phyloP scores from a whole-genome alignment of 2,329 filamentous ascomycete genomes.

The Ceratocystis diversiconidia region DNA sequence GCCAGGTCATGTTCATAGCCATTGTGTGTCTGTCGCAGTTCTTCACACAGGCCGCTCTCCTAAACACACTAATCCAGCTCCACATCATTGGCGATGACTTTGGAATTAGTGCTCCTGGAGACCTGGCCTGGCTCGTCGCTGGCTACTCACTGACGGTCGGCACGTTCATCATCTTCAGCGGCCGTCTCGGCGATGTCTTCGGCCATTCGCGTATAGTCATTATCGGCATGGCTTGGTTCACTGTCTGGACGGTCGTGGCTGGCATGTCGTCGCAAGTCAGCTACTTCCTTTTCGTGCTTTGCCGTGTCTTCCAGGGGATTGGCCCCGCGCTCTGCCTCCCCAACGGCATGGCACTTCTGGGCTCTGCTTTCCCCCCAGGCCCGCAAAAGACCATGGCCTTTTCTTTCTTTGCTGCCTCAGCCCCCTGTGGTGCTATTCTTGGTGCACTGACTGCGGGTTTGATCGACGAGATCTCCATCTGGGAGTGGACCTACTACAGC shows the following conservation, averaged over 20 bases:
- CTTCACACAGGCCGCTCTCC: conserved; percentile 26
- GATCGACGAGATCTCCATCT: conserved; percentile 30
- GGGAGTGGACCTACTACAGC: conserved; percentile 36
- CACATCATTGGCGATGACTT: conserved; percentile 28
- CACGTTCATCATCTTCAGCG: conserved; percentile 43
- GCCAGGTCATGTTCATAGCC: conserved; percentile 28
- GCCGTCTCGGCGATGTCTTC: conserved; percentile 42
- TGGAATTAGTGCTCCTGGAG: conserved; percentile 28
- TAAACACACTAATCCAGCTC: conserved; percentile 32
- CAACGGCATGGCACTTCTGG: conserved; percentile 49
- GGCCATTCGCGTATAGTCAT: conserved; percentile 43
- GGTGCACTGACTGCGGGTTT: conserved; percentile 30
- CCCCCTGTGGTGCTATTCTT: conserved; percentile 33
- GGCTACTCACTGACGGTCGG: conserved; percentile 42
- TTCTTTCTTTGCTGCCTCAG: conserved; percentile 33
- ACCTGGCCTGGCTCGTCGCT: conserved; percentile 43
- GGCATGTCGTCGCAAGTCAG: conserved; percentile 34
- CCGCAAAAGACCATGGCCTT: conserved; percentile 47
- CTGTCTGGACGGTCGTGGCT: conserved; percentile 36
- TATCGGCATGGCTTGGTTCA: conserved; percentile 40
- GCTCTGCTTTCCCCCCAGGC: conserved; percentile 41
- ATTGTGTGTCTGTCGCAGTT: conserved; percentile 35
- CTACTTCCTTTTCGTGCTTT: conserved; percentile 26
- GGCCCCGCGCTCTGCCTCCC: conserved; percentile 50
- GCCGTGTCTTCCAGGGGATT: conserved; percentile 43